These are phyloP conservation scores for Cryptosporidium ryanae DNA, from an alignment of 169 alveolate species.

Conservation along the genomic window DNA sequence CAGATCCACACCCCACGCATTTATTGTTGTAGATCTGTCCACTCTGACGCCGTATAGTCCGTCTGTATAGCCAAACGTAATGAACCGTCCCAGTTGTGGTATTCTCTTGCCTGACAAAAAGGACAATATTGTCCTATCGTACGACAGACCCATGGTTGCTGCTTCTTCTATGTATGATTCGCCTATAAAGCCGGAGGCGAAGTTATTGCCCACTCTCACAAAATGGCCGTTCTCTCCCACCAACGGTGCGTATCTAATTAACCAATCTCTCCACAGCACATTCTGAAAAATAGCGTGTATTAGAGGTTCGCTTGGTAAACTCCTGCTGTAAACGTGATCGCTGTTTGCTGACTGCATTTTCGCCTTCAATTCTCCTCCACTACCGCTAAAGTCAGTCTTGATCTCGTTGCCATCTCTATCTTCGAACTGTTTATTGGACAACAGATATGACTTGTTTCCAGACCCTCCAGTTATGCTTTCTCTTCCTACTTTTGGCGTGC, in stretches of 20 bases:
- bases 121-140: slow-evolving; percentile 55
- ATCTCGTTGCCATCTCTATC: slow-evolving; percentile 1
- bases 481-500: slow-evolving; percentile 60
- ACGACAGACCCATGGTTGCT: slow-evolving; percentile 49
- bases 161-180: slow-evolving; percentile 74
- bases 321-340: slow-evolving; percentile 30
- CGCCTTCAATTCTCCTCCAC: slow-evolving; percentile 5
- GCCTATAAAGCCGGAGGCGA: slow-evolving; percentile 55
- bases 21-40: slow-evolving; percentile 56
- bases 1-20: slow-evolving; percentile 73
- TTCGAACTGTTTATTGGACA: slow-evolving; percentile 33
- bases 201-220: slow-evolving; percentile 56
- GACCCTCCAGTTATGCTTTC: slow-evolving; percentile 52
- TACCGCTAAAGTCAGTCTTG: neutral
- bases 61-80: slow-evolving; percentile 69
- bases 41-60: slow-evolving; percentile 66
- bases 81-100: slow-evolving; percentile 50
- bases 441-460: slow-evolving; percentile 49
- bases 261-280: slow-evolving; percentile 70
- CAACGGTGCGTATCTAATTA: slow-evolving; percentile 73
- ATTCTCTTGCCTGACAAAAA: slow-evolving; percentile 40
- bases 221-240: slow-evolving; percentile 55
- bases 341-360: neutral
- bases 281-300: slow-evolving; percentile 53
- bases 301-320: slow-evolving; percentile 54